Evolutionary conservation across 1,284 basidiomycete species (phyloP), one percentile per base, ranked within the genome.

Genomic region (Cryptococcus hybrid): DNA sequence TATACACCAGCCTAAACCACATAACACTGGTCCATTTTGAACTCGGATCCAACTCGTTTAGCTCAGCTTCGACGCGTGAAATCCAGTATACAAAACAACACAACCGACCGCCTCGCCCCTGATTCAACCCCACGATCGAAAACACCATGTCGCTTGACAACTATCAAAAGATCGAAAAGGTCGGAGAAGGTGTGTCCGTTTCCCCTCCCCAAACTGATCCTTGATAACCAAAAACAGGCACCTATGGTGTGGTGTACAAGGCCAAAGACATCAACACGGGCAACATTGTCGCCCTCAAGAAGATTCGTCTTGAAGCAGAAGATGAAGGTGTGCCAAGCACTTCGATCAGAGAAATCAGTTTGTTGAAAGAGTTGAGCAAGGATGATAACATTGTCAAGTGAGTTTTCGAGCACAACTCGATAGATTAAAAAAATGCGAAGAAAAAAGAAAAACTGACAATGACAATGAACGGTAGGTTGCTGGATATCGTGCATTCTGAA

Each of bases 401-500:
- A 59, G 76, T 73, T 24, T 24, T 24, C 24, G 24, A 24, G 24
- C 24, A 24, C 24, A 24, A 24, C 24, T 9, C 24, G 35, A 12
- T 34, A 24, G 24, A 24, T 24, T 24, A 24, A 24, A 24, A 24
- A 24, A 24, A 24, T 24, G 24, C 24, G 24, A 24, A 24, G 24
- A 24, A 24, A 24, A 24, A 24, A 24, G 24, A 24, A 24, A 24
- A 24, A 24, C 24, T 24, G 24, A 24, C 24, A 24, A 24, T 24
- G 24, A 24, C 24, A 24, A 24, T 24, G 24, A 24, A 24, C 24
- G 24, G 24, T 68, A 91, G 95, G 68, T 86, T 99, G 13, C 88
- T 98, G 82, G 96, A 99, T 76, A 96, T 99, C 57, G 97, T 99
- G 62, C 94, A 98, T 76, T 96, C 92, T 15, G 93, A 99, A 79